Evolutionary conservation across 139 green algal species (phyloP), one percentile per base, ranked within the genome.

Genomic region (Volvox africanus): DNA sequence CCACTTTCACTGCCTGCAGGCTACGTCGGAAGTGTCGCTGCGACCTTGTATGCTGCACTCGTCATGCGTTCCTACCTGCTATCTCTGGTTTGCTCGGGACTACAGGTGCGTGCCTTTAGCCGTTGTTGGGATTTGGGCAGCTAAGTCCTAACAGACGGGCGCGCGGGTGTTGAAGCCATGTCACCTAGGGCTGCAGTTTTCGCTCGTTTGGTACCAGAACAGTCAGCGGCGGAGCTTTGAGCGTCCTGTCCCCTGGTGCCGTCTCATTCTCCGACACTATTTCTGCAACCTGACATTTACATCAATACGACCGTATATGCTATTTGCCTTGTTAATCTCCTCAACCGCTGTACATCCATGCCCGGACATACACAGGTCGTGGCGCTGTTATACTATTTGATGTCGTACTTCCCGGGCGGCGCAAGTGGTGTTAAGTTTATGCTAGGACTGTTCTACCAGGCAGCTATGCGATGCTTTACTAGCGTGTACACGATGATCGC

Each of bases 341-440:
- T 55, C 44, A 55, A 9, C 44, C 9, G 44, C 44, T 55, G 44
- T 55, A 55, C 44, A 55, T 55, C 44, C 44, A 55, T 55, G 5
- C 9, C 44, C 44, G 44, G 44, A 55, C 26, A 6, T 21, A 1
- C 92, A 84, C 96, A 97, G 94, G 68, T 99, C 0, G 88, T 98
- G 6, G 96, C 98, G 36, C 92, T 99, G 90, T 61, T 98, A 50
- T 99, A 99, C 86, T 99, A 99, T 89, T 86, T 97, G 11, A 91
- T 97, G 24, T 97, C 94, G 20, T 99, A 99, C 90, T 99, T 99
- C 90, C 98, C 98, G 28, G 97, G 97, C 17, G 98, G 98, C 13
- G 91, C 95, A 0, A 69, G 93, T 16, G 96, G 98, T 18, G 95
- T 98, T 67, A 93, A 96, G 55, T 97, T 97, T 61, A 93, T 96